Evolutionary conservation across 345 rosid species (phyloP).

Genomic region (Bretschneidera sinensis): DNA sequence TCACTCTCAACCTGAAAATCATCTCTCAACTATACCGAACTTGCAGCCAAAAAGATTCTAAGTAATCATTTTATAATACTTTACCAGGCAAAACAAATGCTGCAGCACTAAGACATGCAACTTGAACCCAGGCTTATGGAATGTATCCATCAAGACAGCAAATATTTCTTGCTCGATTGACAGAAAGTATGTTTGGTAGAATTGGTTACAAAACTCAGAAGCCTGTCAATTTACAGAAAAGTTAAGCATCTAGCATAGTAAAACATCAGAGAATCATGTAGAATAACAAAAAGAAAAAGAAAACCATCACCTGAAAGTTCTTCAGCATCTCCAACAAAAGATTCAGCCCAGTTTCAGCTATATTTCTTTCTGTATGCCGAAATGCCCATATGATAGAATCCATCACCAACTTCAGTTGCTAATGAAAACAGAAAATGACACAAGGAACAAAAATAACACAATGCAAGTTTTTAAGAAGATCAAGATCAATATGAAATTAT

Average conservation of each 20-base stretch:
- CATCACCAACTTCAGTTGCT: conserved; percentile 98
- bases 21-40: no score
- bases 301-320: conserved; percentile 85
- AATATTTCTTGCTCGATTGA: conserved; percentile 98
- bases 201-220: no score
- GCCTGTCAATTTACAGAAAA: no score
- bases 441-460: conserved; percentile 7
- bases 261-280: no score
- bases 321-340: conserved; percentile 89
- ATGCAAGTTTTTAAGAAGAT: neutral
- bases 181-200: no score
- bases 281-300: no score
- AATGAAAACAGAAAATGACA: conserved; percentile 15
- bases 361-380: conserved; percentile 98
- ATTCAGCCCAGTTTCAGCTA: conserved; percentile 95
- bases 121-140: conserved; percentile 99
- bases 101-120: conserved; percentile 87
- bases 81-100: conserved; percentile 84
- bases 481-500: neutral
- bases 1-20: no score
- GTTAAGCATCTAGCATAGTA: no score
- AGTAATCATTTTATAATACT: no score
- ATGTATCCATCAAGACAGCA: conserved; percentile 92
- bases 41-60: no score
- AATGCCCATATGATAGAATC: conserved; percentile 99